Conservation (phyloP, 2,329 filamentous ascomycete species). For the Aureobasidium namibiae region DNA sequence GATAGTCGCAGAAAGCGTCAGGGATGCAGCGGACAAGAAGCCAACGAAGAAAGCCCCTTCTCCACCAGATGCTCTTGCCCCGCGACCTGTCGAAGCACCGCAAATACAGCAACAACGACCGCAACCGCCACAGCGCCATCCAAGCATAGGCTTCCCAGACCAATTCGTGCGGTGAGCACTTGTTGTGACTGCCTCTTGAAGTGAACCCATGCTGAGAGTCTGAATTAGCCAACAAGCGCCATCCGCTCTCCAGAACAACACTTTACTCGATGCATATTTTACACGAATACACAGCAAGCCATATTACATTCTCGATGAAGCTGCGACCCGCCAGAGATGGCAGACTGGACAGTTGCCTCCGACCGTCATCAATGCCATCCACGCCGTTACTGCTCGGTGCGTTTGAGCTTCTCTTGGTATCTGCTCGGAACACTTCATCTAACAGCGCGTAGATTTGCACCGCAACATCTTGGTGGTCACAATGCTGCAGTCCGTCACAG, state of each 20-base stretch:
- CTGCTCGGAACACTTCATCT: conserved; percentile 22
- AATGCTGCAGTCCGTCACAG: conserved; percentile 60
- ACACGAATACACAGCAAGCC: conserved; percentile 71
- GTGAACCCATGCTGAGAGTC: conserved; percentile 3
- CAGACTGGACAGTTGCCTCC: conserved; percentile 57
- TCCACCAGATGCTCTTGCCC: neutral
- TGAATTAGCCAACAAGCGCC: conserved; percentile 4
- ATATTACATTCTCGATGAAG: conserved; percentile 73
- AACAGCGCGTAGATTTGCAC: conserved; percentile 51
- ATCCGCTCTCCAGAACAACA: conserved; percentile 15
- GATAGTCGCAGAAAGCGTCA: neutral
- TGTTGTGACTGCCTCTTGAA: neutral
- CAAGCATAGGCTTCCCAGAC: conserved; percentile 4
- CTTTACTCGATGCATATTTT: conserved; percentile 66
- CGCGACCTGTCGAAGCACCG: neutral
- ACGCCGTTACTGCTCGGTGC: conserved; percentile 39
- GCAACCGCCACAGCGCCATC: conserved; percentile 3
- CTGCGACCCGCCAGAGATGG: conserved; percentile 61
- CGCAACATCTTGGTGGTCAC: conserved; percentile 55
- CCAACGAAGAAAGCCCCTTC: neutral
- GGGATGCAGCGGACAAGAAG: conserved; percentile 11
- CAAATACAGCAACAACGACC: neutral
- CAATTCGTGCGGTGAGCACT: conserved; percentile 8
- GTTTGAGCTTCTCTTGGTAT: conserved; percentile 43
- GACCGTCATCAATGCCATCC: conserved; percentile 45